Evolutionary conservation across 495 filamentous ascomycete genomes (phyloP), one percentile per base, ranked within the genome.

Genomic region (Neurospora sp.): DNA sequence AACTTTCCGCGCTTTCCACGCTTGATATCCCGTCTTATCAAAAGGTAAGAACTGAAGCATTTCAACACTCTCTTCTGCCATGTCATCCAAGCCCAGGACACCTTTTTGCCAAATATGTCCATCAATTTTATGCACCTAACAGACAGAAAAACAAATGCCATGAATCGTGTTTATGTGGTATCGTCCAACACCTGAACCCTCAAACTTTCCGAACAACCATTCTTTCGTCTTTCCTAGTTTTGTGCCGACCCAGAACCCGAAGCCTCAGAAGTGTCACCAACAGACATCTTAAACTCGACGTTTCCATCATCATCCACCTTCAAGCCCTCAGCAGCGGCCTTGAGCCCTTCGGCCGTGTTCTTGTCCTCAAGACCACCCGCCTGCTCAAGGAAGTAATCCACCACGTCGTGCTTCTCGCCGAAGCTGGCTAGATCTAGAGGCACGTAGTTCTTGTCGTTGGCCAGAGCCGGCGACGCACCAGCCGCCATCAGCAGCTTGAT

Each of bases 381-480:
- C 70, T 87, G 83, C 69, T 84, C 81, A 41, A 93, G 76, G 74
- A 92, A 85, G 80, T 87, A 90, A 27, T 90, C 86, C 14, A 90
- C 91, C 12, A 93, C 89, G 40, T 91, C 87, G 68, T 83, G 81
- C 79, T 91, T 90, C 65, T 87, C 89, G 71, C 87, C 89, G 69
- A 91, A 83, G 82, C 94, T 92, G 4, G 95, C 95, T 76, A 97
- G 87, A 78, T 92, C 96, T 6, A 96, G 85, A 5, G 94, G 91
- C 77, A 96, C 90, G 74, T 96, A 92, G 3, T 95, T 94, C 31
- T 91, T 92, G 72, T 89, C 85, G 75, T 98, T 98, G 78, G 86
- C 87, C 37, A 92, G 83, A 35, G 88, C 86, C 14, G 91, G 86
- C 74, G 94, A 91, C 2, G 94, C 92, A 3, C 80, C 80, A 5